Evolutionary conservation across 2,329 filamentous ascomycete genomes (phyloP), one percentile per base, ranked within the genome.

Genomic region (Drechslera avenae): DNA sequence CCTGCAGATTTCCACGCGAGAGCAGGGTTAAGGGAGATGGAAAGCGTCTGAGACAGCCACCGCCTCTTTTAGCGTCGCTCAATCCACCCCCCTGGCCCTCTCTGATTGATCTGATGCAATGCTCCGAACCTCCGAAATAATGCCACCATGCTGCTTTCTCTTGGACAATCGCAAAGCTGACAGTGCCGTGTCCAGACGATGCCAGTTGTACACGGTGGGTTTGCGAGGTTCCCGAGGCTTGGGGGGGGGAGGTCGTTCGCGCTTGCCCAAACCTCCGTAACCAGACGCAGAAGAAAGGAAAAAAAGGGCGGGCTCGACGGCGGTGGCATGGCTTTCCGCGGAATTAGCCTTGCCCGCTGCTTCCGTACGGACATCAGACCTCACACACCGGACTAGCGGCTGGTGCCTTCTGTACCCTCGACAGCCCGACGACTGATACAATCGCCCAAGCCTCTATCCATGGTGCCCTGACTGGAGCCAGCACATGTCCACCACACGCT

Each of bases 1-100:
- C 49, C 51, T 62, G 63, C 66, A 64, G 60, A 56, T 59, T 67
- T 62, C 69, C 71, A 72, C 71, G 71, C 68, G 69, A 73, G 68
- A 46, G 63, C 66, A 67, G 67, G 67, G 68, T 65, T 52, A 12
- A 43, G 46, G 50, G 7, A 39, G 26, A 49, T 49, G 45, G 64
- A 63, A 63, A 63, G 62, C 57, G 48, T 57, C 55, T 72, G 67
- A 68, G 67, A 73, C 69, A 54, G 50, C 67, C 66, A 68, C 56
- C 61, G 48, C 60, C 68, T 67, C 64, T 68, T 43, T 52, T 71
- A 72, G 68, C 64, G 67, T 56, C 63, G 66, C 63, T 65, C 64
- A 59, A 51, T 53, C 31, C 41, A 42, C 54, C 54, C 59, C 65
- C 47, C 48, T 28, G 34, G 56, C 47, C 52, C 52, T 37, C 42